These are phyloP conservation scores for Phialocephala subalpina DNA, from an alignment of 2,329 filamentous ascomycete species.

Conservation along the genomic window DNA sequence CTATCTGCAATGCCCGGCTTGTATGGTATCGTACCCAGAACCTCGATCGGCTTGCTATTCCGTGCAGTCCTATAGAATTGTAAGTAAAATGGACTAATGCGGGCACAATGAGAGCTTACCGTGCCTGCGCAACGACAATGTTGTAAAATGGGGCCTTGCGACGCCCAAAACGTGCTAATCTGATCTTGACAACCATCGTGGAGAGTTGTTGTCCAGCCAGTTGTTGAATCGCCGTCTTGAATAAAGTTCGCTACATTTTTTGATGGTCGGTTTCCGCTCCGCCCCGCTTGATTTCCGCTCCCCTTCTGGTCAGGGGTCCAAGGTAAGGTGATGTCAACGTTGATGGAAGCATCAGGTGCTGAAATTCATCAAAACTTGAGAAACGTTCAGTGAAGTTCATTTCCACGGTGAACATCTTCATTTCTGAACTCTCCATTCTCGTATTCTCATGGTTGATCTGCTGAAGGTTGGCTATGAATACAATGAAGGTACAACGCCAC, in stretches of 20 bases:
- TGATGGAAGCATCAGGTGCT: neutral
- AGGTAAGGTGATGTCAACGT: slow-evolving; percentile 29
- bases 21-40: slow-evolving; percentile 66
- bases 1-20: neutral
- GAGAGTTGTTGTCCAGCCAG: slow-evolving; percentile 13
- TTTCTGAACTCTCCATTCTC: too few species aligned
- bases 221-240: neutral
- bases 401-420: too few species aligned
- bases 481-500: slow-evolving; percentile 29
- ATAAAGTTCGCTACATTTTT: slow-evolving; percentile 22
- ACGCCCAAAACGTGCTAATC: slow-evolving; percentile 91
- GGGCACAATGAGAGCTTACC: slow-evolving; percentile 59
- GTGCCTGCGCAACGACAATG: slow-evolving; percentile 92
- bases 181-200: slow-evolving; percentile 91
- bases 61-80: slow-evolving; percentile 74
- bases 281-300: neutral
- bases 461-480: slow-evolving; percentile 4
- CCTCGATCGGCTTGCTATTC: slow-evolving; percentile 89
- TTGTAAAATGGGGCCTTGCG: slow-evolving; percentile 94
- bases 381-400: neutral
- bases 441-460: too few species aligned
- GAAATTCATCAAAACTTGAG: neutral
- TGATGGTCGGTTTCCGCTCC: slow-evolving; percentile 18
- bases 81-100: slow-evolving; percentile 12
- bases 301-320: neutral